Evolutionary conservation across 352 stramenopile genomes (phyloP).

Genomic region (Blastocystis sp.): DNA sequence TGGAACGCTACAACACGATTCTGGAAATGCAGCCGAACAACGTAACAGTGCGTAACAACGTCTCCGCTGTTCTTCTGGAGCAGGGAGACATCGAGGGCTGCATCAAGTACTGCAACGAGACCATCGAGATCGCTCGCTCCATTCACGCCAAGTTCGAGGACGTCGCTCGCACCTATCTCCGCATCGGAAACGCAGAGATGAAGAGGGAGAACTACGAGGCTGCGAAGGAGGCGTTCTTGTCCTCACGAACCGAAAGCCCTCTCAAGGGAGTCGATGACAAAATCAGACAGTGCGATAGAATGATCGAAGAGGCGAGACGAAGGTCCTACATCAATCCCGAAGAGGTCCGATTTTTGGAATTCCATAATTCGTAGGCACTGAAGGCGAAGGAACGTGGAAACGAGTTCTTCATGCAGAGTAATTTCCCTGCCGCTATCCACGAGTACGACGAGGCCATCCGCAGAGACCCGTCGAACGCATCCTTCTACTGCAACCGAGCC

Average conservation of each 20-base stretch:
- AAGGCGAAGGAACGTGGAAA: conserved; percentile 96
- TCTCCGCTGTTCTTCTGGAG: conserved; percentile 91
- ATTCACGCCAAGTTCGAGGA: conserved; percentile 89
- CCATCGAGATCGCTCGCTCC: conserved; percentile 86
- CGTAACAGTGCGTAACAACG: conserved; percentile 94
- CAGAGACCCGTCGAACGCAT: conserved; percentile 88
- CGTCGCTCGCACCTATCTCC: conserved; percentile 84
- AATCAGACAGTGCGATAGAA: conserved; percentile 84
- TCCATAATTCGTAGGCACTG: conserved; percentile 65
- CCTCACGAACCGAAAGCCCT: conserved; percentile 77
- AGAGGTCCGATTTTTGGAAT: conserved; percentile 68
- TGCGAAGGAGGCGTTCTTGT: conserved; percentile 80
- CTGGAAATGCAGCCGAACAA: conserved; percentile 87
- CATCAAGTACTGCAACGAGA: conserved; percentile 79
- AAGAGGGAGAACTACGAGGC: conserved; percentile 83
- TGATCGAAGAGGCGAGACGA: conserved; percentile 79
- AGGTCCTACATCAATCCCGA: conserved; percentile 90
- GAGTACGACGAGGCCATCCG: conserved; percentile 97
- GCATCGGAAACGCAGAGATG: conserved; percentile 88
- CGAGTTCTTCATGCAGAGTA: conserved; percentile 87
- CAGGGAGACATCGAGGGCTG: conserved; percentile 87
- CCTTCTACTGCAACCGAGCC: conserved; percentile 96
- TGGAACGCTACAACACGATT: conserved; percentile 89
- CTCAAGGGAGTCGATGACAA: conserved; percentile 87
- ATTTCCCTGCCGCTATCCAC: conserved; percentile 85